These are phyloP conservation scores for Termitomyces sp. DNA, from an alignment of 768 basidiomycete species.

Conservation along the genomic window DNA sequence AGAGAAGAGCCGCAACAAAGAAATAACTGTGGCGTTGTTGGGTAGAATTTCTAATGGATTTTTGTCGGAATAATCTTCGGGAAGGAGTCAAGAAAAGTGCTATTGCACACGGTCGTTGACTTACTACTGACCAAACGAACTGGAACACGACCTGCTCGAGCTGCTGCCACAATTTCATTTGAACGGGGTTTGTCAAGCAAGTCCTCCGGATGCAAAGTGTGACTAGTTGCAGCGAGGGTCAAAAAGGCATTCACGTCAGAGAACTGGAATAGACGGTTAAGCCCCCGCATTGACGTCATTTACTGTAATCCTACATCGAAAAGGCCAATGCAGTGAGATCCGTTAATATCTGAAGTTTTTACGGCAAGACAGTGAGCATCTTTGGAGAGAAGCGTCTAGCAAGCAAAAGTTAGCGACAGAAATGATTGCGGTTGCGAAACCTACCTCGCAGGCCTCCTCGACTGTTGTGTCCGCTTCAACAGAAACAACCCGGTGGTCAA, in stretches of 20 bases:
- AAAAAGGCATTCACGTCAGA: conserved; percentile 88
- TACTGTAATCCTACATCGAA: conserved; percentile 62
- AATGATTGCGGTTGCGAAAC: conserved; percentile 15
- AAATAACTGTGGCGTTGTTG: conserved; percentile 59
- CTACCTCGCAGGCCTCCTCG: conserved; percentile 79
- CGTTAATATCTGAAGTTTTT: conserved; percentile 27
- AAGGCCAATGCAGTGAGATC: conserved; percentile 45
- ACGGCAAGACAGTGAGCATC: conserved; percentile 66
- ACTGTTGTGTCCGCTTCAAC: conserved; percentile 72
- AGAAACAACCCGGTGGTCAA: conserved; percentile 63
- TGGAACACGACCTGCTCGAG: conserved; percentile 69
- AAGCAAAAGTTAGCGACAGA: neutral
- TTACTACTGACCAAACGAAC: conserved; percentile 76
- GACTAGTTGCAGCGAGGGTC: conserved; percentile 76
- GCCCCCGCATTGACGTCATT: conserved; percentile 1
- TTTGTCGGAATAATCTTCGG: conserved; percentile 78
- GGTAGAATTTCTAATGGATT: conserved; percentile 68
- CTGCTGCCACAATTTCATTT: conserved; percentile 70
- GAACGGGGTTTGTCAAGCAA: conserved; percentile 56
- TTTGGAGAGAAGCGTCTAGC: conserved; percentile 59
- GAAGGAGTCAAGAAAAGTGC: conserved; percentile 2
- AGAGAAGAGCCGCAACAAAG: conserved; percentile 63
- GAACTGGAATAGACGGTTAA: conserved; percentile 41
- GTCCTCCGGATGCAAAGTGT: conserved; percentile 62
- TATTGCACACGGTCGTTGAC: conserved; percentile 19